Evolutionary conservation across 805 yeast genomes (phyloP), one percentile per base, ranked within the genome.

Genomic region (Yamadazyma endophytica): DNA sequence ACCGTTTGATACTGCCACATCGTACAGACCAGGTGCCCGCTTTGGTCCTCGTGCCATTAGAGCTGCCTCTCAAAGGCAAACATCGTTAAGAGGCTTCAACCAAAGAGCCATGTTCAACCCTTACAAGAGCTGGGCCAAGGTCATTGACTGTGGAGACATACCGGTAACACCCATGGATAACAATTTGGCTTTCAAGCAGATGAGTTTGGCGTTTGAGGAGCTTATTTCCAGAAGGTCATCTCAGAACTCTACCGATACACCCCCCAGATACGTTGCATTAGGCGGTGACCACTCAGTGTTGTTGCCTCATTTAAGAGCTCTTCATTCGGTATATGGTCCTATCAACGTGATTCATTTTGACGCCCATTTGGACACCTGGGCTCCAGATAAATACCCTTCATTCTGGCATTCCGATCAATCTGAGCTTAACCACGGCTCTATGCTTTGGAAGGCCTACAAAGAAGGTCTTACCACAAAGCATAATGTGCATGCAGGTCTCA

Each of bases 281-380:
- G 95, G 95, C 8, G 95, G 95, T 25, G 95, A 85, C 50, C 95
- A 85, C 54, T 77, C 88, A 2, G 73, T 85, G 19, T 67, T 82
- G 24, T 63, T 84, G 31, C 88, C 90, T 2, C 85, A 81, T 40
- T 56, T 83, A 37, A 66, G 94, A 43, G 80, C 85, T 0, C 63
- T 82, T 34, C 52, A 73, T 37, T 61, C 73, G 31, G 47, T 71
- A 13, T 74, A 84, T 47, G 92, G 90, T 1, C 76, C 76, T 13
- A 56, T 85, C 29, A 76, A 85, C 14, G 77, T 85, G 21, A 73
- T 85, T 34, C 95, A 85, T 56, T 82, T 85, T 44, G 95, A 85
- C 50, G 90, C 92, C 9, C 94, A 84, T 58, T 67, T 84, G 43
- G 94, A 85, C 53, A 84, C 94, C 4, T 73, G 88, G 90, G 53